Evolutionary conservation across 192 early-diverging fungal genomes (phyloP).

Genomic region (Coemansia furcata): DNA sequence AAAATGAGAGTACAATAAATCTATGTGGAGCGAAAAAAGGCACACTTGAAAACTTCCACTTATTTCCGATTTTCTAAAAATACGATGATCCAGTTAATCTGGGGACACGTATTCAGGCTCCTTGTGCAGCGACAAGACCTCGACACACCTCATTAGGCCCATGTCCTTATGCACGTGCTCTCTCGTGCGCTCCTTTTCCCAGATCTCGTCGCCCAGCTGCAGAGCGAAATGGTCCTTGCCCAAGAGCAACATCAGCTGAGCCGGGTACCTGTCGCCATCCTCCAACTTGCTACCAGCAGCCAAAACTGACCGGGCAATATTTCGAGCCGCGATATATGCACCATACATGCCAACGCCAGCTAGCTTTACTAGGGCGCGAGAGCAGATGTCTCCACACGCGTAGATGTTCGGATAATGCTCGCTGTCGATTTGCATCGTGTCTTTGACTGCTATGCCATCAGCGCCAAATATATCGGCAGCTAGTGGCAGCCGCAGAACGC

Average conservation of each 20-base stretch:
- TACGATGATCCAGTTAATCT: background rate
- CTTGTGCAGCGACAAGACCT: constrained; percentile 10
- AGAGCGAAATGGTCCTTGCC: constrained; percentile 29
- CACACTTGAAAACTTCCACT: background rate
- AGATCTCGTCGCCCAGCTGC: constrained; percentile 34
- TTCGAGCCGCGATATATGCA: constrained; percentile 34
- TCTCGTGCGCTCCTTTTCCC: constrained; percentile 16
- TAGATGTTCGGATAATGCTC: constrained; percentile 62
- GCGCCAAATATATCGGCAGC: constrained; percentile 1
- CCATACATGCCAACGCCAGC: constrained; percentile 46
- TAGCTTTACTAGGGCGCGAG: constrained; percentile 31
- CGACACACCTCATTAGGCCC: constrained; percentile 21
- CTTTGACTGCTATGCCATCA: constrained; percentile 45
- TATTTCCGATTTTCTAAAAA: background rate
- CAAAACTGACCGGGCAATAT: constrained; percentile 29
- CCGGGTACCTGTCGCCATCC: constrained; percentile 6
- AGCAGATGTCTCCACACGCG: constrained; percentile 70
- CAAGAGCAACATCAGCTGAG: constrained; percentile 39
- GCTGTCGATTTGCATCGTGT: constrained; percentile 71
- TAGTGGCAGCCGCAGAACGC: constrained; percentile 5
- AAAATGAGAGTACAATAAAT: background rate
- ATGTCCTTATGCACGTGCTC: constrained; percentile 25
- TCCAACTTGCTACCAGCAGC: constrained; percentile 3
- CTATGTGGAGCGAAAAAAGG: background rate
- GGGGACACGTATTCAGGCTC: constrained; percentile 2